Conservation (phyloP, 352 stramenopile genomes). For the Pythium dissimile region DNA sequence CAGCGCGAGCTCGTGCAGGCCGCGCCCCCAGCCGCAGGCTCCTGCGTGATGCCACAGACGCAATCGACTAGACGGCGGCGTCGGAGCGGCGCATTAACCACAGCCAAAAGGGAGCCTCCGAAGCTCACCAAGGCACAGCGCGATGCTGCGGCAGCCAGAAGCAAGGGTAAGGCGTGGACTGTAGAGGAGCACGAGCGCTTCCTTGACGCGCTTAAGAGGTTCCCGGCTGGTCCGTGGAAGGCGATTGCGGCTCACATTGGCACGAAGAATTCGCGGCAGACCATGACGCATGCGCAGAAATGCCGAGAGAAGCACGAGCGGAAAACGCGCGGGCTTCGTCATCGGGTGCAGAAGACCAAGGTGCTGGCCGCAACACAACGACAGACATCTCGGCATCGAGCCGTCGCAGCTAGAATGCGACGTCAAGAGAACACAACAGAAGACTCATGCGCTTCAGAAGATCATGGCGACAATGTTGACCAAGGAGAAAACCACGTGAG, state of each 20-base stretch:
- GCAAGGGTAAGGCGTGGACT: conserved; percentile 30
- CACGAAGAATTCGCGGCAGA: conserved; percentile 27
- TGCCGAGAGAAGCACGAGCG: conserved; percentile 32
- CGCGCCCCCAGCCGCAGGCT: conserved; percentile 3
- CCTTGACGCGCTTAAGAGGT: conserved; percentile 27
- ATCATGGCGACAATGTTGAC: too few relatives aligned
- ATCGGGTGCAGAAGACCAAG: conserved; percentile 9
- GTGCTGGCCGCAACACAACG: background rate
- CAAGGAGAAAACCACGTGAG: too few relatives aligned
- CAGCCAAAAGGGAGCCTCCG: background rate
- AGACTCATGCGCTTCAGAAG: too few relatives aligned
- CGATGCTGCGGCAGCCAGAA: conserved; percentile 15
- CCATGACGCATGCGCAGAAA: conserved; percentile 36
- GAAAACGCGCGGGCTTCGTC: conserved; percentile 14
- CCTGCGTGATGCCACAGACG: background rate
- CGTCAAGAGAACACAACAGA: background rate
- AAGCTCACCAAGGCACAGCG: conserved; percentile 22
- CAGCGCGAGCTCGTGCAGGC: conserved; percentile 17
- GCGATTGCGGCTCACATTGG: conserved; percentile 28
- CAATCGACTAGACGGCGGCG: background rate
- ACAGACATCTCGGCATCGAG: background rate
- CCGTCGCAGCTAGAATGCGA: background rate
- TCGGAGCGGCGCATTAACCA: background rate
- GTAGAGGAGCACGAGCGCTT: conserved; percentile 31
- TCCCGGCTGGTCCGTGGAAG: conserved; percentile 35